Evolutionary conservation across 2,329 filamentous ascomycete genomes (phyloP), one percentile per base, ranked within the genome.

Genomic region (Pseudopithomyces chartarum): DNA sequence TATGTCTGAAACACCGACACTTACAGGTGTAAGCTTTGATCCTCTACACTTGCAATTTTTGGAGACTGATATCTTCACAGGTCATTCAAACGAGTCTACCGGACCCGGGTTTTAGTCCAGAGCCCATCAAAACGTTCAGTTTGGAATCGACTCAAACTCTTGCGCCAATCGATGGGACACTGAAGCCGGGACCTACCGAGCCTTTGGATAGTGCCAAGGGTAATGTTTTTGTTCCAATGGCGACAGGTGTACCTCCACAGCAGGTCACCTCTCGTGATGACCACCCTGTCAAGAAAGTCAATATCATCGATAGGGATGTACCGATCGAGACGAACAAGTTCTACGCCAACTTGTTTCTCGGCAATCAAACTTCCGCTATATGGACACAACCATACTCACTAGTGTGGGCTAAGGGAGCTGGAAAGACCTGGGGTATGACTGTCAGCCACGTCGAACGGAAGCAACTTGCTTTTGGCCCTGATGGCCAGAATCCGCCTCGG

Each of bases 341-440:
- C 58, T 83, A 82, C 56, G 76, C 88, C 65, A 96, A 95, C 67
- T 87, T 96, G 67, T 92, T 92, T 73, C 81, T 97, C 0, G 90
- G 87, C 4, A 82, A 81, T 44, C 92, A 96, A 73, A 84, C 80
- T 2, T 83, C 83, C 5, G 82, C 88, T 0, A 84, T 87, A 0
- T 97, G 89, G 77, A 88, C 90, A 0, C 89, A 92, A 68, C 94
- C 80, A 5, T 82, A 81, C 61, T 78, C 77, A 1, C 61, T 83
- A 1, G 55, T 66, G 1, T 82, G 80, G 79, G 66, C 73, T 1
- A 78, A 78, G 45, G 79, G 82, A 71, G 60, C 76, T 83, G 82
- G 87, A 3, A 78, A 80, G 46, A 92, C 89, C 71, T 96, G 86
- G 82, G 94, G 94, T 33, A 82, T 98, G 76, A 80, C 86, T 0